phyloP scores from a whole-genome alignment of 495 filamentous ascomycete species.

The Lepraria neglecta region DNA sequence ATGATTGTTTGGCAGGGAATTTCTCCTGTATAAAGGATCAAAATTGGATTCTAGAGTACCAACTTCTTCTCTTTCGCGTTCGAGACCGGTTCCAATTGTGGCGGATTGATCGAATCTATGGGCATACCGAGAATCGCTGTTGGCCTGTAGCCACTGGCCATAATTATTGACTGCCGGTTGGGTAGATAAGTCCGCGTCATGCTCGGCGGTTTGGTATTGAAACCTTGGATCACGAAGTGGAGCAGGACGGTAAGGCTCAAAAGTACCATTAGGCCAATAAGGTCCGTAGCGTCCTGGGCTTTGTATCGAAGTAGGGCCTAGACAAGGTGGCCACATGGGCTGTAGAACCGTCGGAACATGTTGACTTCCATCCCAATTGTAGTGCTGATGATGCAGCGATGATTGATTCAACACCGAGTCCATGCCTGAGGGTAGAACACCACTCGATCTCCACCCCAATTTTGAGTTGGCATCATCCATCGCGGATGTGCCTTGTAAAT shows the following conservation, averaged over 20 bases:
- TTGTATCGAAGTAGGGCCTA: conserved; percentile 68
- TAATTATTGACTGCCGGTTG: conserved; percentile 11
- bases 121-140: conserved; percentile 9
- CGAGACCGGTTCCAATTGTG: neutral
- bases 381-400: conserved; percentile 38
- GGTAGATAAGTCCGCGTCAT: conserved; percentile 8
- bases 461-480: conserved; percentile 18
- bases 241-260: conserved; percentile 67
- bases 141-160: conserved; percentile 16
- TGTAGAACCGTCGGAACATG: conserved; percentile 64
- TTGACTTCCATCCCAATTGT: conserved; percentile 42
- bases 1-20: neutral
- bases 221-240: conserved; percentile 57
- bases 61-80: neutral
- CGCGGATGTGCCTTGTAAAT: conserved; percentile 36
- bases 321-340: conserved; percentile 61
- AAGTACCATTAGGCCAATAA: conserved; percentile 72
- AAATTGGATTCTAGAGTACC: neutral
- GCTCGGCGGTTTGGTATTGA: conserved; percentile 17
- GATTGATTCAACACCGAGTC: conserved; percentile 49
- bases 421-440: conserved; percentile 33
- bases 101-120: neutral
- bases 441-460: conserved; percentile 14
- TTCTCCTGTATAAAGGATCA: neutral
- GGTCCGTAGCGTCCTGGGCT: conserved; percentile 65